phyloP scores from a whole-genome alignment of 495 filamentous ascomycete genomes.

The Aspergillus funiculosus region DNA sequence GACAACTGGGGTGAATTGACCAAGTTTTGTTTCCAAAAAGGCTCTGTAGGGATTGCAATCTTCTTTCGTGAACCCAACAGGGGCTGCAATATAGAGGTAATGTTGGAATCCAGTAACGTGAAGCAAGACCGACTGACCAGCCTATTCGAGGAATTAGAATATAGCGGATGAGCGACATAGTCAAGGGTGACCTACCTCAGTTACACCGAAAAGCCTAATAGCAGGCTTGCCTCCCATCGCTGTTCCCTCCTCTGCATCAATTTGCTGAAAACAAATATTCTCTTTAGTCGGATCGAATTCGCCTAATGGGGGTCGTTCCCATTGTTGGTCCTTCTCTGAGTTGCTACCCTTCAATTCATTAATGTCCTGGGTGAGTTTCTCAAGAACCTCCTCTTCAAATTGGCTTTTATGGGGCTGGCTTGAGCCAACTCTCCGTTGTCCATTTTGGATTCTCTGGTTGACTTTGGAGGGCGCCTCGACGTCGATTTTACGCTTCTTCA shows the following conservation, averaged over 20 bases:
- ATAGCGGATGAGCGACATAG: neutral
- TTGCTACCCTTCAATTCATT: slow-evolving; percentile 74
- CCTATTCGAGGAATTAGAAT: slow-evolving; percentile 31
- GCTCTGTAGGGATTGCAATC: slow-evolving; percentile 70
- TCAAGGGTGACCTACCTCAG: slow-evolving; percentile 54
- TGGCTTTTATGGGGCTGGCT: slow-evolving; percentile 78
- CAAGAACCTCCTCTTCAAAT: slow-evolving; percentile 90
- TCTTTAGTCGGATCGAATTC: slow-evolving; percentile 66
- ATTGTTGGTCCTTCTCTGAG: slow-evolving; percentile 89
- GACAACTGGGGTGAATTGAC: slow-evolving; percentile 56
- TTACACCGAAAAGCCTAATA: slow-evolving; percentile 93
- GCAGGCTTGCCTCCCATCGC: slow-evolving; percentile 64
- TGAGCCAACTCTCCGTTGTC: slow-evolving; percentile 55
- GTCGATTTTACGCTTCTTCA: slow-evolving; percentile 80
- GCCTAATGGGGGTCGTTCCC: slow-evolving; percentile 72
- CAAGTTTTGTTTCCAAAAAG: slow-evolving; percentile 71
- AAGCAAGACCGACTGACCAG: slow-evolving; percentile 86
- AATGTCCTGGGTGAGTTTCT: slow-evolving; percentile 92
- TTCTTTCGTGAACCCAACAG: slow-evolving; percentile 65
- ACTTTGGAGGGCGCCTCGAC: slow-evolving; percentile 45
- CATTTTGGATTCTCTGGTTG: slow-evolving; percentile 55
- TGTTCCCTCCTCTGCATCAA: slow-evolving; percentile 87
- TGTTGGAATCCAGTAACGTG: slow-evolving; percentile 95
- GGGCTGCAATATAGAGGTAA: slow-evolving; percentile 91
- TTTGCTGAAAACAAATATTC: slow-evolving; percentile 84